Conservation (phyloP, 768 basidiomycete genomes). For the Mycena venus region DNA sequence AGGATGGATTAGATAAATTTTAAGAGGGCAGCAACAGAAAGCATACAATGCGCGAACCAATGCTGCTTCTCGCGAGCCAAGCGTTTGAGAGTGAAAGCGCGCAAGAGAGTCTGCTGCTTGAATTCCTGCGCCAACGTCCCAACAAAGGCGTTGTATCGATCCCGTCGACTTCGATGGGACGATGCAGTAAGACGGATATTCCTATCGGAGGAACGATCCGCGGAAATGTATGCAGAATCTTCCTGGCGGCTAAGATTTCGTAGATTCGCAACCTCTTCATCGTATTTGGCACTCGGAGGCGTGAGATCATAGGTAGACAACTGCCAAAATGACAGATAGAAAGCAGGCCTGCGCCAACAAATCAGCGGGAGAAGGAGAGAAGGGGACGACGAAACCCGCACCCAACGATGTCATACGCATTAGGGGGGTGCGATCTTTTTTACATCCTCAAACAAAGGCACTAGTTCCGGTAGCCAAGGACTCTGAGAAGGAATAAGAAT, state of each 20-base stretch:
- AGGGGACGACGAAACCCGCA: conserved; percentile 40
- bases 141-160: conserved; percentile 74
- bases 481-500: conserved; percentile 54
- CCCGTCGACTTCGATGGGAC: conserved; percentile 72
- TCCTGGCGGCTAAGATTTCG: conserved; percentile 76
- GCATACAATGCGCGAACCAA: conserved; percentile 82
- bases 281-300: conserved; percentile 83
- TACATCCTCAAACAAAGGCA: conserved; percentile 81
- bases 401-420: conserved; percentile 78
- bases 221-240: conserved; percentile 70
- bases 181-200: conserved; percentile 67
- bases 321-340: conserved; percentile 98
- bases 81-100: conserved; percentile 83
- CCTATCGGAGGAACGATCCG: conserved; percentile 82
- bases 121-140: conserved; percentile 74
- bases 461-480: conserved; percentile 86
- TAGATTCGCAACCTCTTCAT: conserved; percentile 77
- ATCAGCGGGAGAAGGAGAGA: conserved; percentile 14
- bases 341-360: conserved; percentile 74
- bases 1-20: conserved; percentile 4
- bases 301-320: conserved; percentile 90
- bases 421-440: conserved; percentile 78
- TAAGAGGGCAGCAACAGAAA: not conserved
- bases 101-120: conserved; percentile 80
- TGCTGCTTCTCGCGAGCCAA: conserved; percentile 82